Evolutionary conservation across 2,329 filamentous ascomycete species (phyloP), one percentile per base, ranked within the genome.

Genomic region (Pseudomassariella vexata): DNA sequence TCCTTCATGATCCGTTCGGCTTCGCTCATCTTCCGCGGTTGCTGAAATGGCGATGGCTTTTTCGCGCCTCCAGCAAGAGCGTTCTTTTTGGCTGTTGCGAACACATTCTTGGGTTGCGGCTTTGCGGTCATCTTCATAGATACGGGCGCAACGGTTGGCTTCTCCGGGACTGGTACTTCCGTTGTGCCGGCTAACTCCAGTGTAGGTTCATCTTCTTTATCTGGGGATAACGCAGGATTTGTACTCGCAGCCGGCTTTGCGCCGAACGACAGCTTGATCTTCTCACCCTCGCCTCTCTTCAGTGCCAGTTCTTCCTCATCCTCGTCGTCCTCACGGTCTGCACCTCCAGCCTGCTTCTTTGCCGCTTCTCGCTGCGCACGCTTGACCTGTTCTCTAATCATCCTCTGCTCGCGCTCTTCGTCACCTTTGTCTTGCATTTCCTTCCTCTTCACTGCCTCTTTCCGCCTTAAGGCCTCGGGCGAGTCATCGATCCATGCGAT

Each of bases 401-500:
- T 69, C 51, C 75, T 77, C 59, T 90, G 82, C 60, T 96, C 89
- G 29, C 87, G 63, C 60, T 94, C 85, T 55, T 96, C 90, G 46
- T 95, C 89, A 3, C 88, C 87, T 46, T 85, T 85, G 48, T 95
- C 89, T 57, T 89, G 80, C 34, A 84, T 75, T 56, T 95, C 89
- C 57, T 87, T 90, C 52, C 82, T 79, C 45, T 81, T 68, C 29
- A 95, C 69, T 17, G 86, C 86, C 44, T 95, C 90, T 40, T 85
- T 77, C 30, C 89, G 66, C 46, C 77, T 70, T 42, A 96, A 62
- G 2, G 88, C 86, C 35, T 95, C 90, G 0, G 88, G 86, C 21
- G 82, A 89, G 48, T 90, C 87, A 52, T 98, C 90, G 36, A 95
- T 81, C 85, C 89, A 98, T 2, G 82, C 71, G 33, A 98, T 79